These are phyloP conservation scores for Cryptomeria japonica DNA, from an alignment of 75 land plant genomes.

Conservation along the genomic window DNA sequence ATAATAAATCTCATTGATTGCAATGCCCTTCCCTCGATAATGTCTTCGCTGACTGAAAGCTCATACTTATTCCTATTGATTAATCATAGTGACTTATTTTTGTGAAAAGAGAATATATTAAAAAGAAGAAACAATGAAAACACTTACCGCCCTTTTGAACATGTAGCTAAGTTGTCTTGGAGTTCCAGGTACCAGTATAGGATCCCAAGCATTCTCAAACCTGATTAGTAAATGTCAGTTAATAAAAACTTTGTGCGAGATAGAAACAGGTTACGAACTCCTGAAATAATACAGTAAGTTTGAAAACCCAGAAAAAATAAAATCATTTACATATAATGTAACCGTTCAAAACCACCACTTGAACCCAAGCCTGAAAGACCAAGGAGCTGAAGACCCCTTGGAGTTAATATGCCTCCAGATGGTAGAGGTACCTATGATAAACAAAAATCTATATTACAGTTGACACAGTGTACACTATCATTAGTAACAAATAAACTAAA, in stretches of 20 bases:
- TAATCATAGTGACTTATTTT: not conserved
- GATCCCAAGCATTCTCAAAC: slow-evolving; percentile 96
- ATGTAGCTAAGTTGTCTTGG: slow-evolving; percentile 67
- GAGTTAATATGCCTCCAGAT: slow-evolving; percentile 91
- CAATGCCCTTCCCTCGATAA: not conserved
- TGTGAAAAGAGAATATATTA: not conserved
- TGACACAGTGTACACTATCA: not conserved
- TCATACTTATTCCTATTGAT: slow-evolving; percentile 1
- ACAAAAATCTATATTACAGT: slow-evolving; percentile 1
- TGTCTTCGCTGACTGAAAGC: not conserved
- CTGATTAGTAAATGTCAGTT: slow-evolving; percentile 30
- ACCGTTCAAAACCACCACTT: slow-evolving; percentile 85
- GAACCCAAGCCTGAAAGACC: slow-evolving; percentile 84
- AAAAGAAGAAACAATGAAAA: slow-evolving; percentile 3
- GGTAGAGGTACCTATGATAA: slow-evolving; percentile 73
- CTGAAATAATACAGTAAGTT: not conserved
- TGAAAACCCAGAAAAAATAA: slow-evolving; percentile 1
- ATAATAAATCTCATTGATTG: not conserved
- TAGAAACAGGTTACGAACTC: not conserved
- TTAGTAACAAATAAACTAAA: not conserved
- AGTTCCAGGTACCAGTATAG: slow-evolving; percentile 67
- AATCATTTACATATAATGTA: slow-evolving; percentile 78
- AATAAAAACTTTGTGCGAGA: not conserved
- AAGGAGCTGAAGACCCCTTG: slow-evolving; percentile 75
- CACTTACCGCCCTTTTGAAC: slow-evolving; percentile 74